Evolutionary conservation across 2,329 filamentous ascomycete species (phyloP).

Genomic region (Spiromastix sp.): DNA sequence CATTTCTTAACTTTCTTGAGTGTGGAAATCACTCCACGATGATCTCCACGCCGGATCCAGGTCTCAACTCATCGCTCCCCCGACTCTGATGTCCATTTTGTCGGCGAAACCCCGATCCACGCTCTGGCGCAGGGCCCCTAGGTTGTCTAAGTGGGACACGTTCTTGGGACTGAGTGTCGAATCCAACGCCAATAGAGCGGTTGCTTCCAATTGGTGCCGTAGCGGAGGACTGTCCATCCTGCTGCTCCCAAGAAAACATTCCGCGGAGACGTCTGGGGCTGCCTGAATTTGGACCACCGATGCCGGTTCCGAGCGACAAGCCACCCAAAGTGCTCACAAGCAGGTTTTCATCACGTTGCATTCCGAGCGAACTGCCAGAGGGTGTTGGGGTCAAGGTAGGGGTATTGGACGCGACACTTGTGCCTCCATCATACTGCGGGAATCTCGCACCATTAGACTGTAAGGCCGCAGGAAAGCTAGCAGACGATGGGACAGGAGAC

Average conservation of each 20-base stretch:
- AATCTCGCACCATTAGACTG: slow-evolving; percentile 53
- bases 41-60: slow-evolving; percentile 51
- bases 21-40: slow-evolving; percentile 56
- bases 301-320: slow-evolving; percentile 46
- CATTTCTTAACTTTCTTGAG: too few species aligned
- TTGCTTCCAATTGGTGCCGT: slow-evolving; percentile 55
- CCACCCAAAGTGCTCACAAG: slow-evolving; percentile 54
- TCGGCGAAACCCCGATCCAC: slow-evolving; percentile 47
- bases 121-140: slow-evolving; percentile 50
- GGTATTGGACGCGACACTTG: slow-evolving; percentile 51
- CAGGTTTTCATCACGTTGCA: slow-evolving; percentile 46
- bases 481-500: slow-evolving; percentile 80
- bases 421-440: slow-evolving; percentile 44
- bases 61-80: slow-evolving; percentile 53
- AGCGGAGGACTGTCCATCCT: slow-evolving; percentile 36
- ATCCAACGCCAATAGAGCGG: slow-evolving; percentile 49
- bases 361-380: slow-evolving; percentile 36
- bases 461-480: slow-evolving; percentile 68
- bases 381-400: slow-evolving; percentile 55
- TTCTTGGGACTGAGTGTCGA: slow-evolving; percentile 43
- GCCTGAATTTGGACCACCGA: slow-evolving; percentile 34
- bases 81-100: slow-evolving; percentile 53
- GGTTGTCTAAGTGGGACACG: slow-evolving; percentile 51
- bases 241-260: slow-evolving; percentile 51
- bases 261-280: slow-evolving; percentile 51